Evolutionary conservation across 768 basidiomycete species (phyloP).

Genomic region (Pisolithus sp.): DNA sequence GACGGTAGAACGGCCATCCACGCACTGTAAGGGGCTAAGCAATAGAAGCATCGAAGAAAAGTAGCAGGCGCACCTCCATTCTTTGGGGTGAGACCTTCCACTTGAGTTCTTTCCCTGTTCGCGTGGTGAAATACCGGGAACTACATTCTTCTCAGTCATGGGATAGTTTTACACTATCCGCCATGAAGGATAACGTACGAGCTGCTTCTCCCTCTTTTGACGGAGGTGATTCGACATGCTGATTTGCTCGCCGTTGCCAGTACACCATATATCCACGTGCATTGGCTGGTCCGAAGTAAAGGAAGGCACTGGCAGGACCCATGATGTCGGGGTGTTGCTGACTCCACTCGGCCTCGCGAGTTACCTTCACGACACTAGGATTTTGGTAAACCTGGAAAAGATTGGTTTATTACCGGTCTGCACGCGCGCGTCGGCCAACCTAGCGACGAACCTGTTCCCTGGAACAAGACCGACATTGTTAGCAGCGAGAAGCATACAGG

Average conservation of each 20-base stretch:
- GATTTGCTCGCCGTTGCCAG: slow-evolving; percentile 52
- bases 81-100: slow-evolving; percentile 60
- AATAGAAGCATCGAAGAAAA: neutral
- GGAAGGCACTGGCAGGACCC: slow-evolving; percentile 74
- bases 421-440: neutral
- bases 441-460: slow-evolving; percentile 19
- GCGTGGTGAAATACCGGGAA: slow-evolving; percentile 69
- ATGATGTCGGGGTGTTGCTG: slow-evolving; percentile 63
- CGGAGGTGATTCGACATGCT: slow-evolving; percentile 54
- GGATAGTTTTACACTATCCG: neutral
- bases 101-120: slow-evolving; percentile 65
- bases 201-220: slow-evolving; percentile 55
- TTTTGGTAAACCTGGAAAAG: slow-evolving; percentile 43
- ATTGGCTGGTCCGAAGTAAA: slow-evolving; percentile 67
- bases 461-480: neutral
- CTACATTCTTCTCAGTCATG: slow-evolving; percentile 27
- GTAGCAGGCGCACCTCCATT: slow-evolving; percentile 56
- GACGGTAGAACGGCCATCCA: slow-evolving; percentile 53
- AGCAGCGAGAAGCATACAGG: neutral
- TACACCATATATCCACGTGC: slow-evolving; percentile 60
- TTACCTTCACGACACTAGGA: slow-evolving; percentile 58
- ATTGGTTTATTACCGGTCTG: neutral
- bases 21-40: slow-evolving; percentile 38
- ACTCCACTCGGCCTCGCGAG: slow-evolving; percentile 61
- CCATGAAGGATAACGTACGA: slow-evolving; percentile 39